These are phyloP conservation scores for Puccinellia tenuiflora DNA, from an alignment of 176 grass and related monocot species.

Conservation along the genomic window DNA sequence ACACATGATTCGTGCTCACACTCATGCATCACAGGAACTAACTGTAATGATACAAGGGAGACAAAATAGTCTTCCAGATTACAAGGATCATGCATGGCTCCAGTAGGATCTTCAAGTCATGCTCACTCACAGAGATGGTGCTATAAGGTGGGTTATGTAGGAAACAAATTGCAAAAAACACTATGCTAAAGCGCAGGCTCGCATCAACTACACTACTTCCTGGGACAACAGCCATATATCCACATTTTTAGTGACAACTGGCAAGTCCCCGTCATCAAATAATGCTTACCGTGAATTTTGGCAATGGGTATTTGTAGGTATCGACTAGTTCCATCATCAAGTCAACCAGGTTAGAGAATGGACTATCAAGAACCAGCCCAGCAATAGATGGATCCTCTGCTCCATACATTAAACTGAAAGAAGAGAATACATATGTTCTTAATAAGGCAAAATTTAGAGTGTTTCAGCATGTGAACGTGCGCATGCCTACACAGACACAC, in stretches of 20 bases:
- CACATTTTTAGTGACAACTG: neutral
- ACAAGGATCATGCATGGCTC: neutral
- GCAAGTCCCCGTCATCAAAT: neutral
- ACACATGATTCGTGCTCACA: neutral
- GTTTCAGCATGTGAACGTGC: neutral
- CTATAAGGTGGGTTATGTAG: neutral
- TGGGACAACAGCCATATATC: neutral
- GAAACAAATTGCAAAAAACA: slow-evolving; percentile 7
- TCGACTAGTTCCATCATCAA: slow-evolving; percentile 99
- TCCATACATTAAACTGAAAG: slow-evolving; percentile 96
- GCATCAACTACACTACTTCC: neutral
- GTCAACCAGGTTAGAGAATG: slow-evolving; percentile 96
- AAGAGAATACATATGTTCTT: slow-evolving; percentile 3
- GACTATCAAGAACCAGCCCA: slow-evolving; percentile 99
- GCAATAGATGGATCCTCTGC: slow-evolving; percentile 99
- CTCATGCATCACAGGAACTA: neutral
- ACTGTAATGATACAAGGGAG: neutral
- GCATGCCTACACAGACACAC: neutral
- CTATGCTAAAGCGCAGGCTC: neutral
- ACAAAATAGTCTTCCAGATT: neutral
- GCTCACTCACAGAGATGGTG: neutral
- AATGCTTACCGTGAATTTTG: slow-evolving; percentile 89
- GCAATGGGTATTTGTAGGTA: slow-evolving; percentile 97
- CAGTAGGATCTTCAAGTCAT: neutral
- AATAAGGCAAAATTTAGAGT: slow-evolving; percentile 2